Conservation (phyloP, 148 eudicot species). For the Drosera capensis region DNA sequence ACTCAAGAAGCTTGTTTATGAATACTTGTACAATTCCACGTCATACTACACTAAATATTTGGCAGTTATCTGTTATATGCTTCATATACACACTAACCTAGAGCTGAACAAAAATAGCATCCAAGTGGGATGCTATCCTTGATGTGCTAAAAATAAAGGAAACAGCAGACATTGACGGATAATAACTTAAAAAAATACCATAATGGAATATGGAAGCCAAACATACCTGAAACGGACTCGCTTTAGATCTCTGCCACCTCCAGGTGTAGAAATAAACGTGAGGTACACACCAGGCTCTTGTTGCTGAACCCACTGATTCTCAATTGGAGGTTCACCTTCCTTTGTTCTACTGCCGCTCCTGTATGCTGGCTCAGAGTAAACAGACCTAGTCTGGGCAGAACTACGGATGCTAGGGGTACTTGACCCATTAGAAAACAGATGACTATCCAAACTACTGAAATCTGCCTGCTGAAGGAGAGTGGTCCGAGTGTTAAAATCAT, state of each 20-base stretch:
- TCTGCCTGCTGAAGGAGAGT: constrained; percentile 40
- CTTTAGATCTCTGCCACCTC: constrained; percentile 82
- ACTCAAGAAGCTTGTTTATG: too few relatives aligned
- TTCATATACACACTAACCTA: too few relatives aligned
- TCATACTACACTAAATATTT: too few relatives aligned
- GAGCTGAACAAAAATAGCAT: too few relatives aligned
- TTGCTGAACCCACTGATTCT: constrained; percentile 94
- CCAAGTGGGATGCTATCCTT: too few relatives aligned
- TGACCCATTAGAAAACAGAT: constrained; percentile 40
- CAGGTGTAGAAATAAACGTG: constrained; percentile 77
- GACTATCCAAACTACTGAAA: constrained; percentile 38
- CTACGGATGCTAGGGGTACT: constrained; percentile 39
- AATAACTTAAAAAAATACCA: not conserved
- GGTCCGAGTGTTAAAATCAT: constrained; percentile 30
- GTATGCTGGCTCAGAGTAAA: constrained; percentile 29
- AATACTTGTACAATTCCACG: too few relatives aligned
- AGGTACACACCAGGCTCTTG: constrained; percentile 95
- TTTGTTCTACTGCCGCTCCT: constrained; percentile 49
- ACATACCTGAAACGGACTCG: constrained; percentile 93
- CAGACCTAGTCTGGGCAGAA: constrained; percentile 39
- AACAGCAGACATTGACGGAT: not conserved
- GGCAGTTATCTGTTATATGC: too few relatives aligned
- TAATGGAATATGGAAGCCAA: not conserved
- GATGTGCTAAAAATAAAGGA: not conserved
- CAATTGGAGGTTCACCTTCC: constrained; percentile 53